Base-by-base conservation (phyloP, 345 rosid species). In the Excoecaria cochinchinensis region DNA sequence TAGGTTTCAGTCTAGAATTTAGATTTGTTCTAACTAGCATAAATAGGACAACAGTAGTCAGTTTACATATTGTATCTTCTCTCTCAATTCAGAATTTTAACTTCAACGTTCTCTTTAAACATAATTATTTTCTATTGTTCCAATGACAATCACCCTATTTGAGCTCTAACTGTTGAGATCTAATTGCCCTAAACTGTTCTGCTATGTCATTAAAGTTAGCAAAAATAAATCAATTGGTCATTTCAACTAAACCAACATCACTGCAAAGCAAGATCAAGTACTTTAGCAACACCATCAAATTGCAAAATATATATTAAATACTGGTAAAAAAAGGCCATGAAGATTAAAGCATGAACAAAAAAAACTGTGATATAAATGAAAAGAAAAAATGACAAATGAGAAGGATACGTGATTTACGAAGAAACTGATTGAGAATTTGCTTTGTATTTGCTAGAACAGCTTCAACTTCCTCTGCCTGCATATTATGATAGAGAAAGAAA, bases 391-490 rank as follows among this genome's bases (percentile, higher is more conserved):
- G 69, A 50, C 38, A 40, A 66, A 68, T 44, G 39, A 65, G 71
- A 64, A 88, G 90, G 95, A 90, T 94, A 94, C 97, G 47, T 84
- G 99, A 92, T 84, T 92, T 94, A 55, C 80, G 89, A 70, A 94
- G 89, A 85, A 92, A 91, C 82, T 92, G 99, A 77, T 86, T 90
- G 51, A 94, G 93, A 78, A 94, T 90, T 88, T 94, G 97, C 83
- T 94, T 94, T 72, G 97, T 87, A 86, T 94, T 94, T 77, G 99
- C 93, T 61, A 92, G 74, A 68, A 91, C 91, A 81, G 97, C 99
- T 87, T 94, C 97, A 58, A 90, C 92, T 85, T 91, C 93, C 73
- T 95, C 97, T 68, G 86, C 95, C 97, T 95, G 88, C 24, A 62
- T 64, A 65, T 72, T 39, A 53, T 75, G 72, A 71, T 25, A 1